Base-by-base conservation (phyloP, 768 basidiomycete species). In the Amanita inopinata region DNA sequence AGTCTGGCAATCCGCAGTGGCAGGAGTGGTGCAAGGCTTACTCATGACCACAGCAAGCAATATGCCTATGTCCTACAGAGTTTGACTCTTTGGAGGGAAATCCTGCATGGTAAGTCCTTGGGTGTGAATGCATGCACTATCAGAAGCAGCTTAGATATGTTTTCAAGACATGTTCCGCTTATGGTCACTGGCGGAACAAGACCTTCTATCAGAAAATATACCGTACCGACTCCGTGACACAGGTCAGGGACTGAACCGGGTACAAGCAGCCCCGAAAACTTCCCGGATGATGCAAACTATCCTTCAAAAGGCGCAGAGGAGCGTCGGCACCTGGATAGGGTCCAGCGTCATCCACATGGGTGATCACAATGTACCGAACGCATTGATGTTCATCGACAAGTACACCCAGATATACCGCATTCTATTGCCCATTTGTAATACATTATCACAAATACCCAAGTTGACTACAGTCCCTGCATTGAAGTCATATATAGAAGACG, bases 351-450 rank as follows among this genome's bases (percentile, higher is more conserved):
- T 88, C 48, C 87, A 90, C 60, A 86, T 88, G 86, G 86, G 86
- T 38, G 88, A 90, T 53, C 88, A 80, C 57, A 79, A 85, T 53
- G 83, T 87, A 15, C 83, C 83, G 3, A 87, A 85, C 51, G 84
- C 88, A 2, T 69, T 90, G 37, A 76, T 90, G 63, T 90, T 91
- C 70, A 88, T 90, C 52, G 85, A 91, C 71, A 91, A 91, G 57
- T 91, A 91, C 62, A 87, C 87, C 9, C 88, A 91, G 56, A 83
- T 91, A 36, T 91, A 90, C 62, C 83, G 88, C 51, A 91, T 91
- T 55, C 76, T 90, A 15, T 69, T 90, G 18, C 88, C 88, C 3
- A 83, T 91, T 45, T 89, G 85, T 66, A 90, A 83, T 51, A 77
- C 85, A 20, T 71, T 91, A 40, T 67, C 70, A 2, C 80, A 87